Evolutionary conservation across 2,329 filamentous ascomycete genomes (phyloP).

Genomic region (Raffaelea ambrosiae): DNA sequence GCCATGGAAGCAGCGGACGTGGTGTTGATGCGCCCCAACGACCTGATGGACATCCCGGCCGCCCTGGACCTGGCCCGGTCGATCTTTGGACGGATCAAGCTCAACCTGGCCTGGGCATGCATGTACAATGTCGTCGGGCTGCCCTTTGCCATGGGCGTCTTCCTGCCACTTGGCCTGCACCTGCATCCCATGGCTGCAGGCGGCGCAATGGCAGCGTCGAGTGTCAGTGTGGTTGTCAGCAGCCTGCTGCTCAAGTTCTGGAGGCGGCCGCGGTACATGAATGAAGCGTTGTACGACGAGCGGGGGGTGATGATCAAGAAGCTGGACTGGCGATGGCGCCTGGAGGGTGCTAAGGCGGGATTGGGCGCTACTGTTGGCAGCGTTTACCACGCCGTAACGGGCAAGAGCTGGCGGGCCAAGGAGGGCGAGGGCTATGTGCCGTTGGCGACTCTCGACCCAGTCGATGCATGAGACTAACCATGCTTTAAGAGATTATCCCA

Average conservation of each 20-base stretch:
- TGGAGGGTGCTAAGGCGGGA: constrained; percentile 32
- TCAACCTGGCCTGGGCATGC: constrained; percentile 89
- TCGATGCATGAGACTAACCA: no score
- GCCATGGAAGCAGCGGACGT: constrained; percentile 96
- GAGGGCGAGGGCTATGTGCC: constrained; percentile 52
- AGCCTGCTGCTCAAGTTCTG: constrained; percentile 81
- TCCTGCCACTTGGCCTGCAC: constrained; percentile 79
- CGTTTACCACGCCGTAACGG: constrained; percentile 24
- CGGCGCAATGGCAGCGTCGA: constrained; percentile 85
- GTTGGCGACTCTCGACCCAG: constrained; percentile 45
- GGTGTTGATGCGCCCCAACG: constrained; percentile 86
- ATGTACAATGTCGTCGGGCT: constrained; percentile 86
- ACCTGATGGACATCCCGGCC: constrained; percentile 88
- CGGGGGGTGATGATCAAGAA: constrained; percentile 31
- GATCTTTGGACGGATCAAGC: constrained; percentile 88
- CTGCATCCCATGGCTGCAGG: constrained; percentile 92
- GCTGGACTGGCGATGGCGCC: constrained; percentile 32
- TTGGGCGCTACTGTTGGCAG: constrained; percentile 24
- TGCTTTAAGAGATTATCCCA: no score
- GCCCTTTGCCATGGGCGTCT: constrained; percentile 94
- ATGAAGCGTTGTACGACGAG: constrained; percentile 55
- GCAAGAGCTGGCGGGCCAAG: constrained; percentile 23
- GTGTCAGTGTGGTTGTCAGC: constrained; percentile 80
- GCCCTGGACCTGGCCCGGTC: constrained; percentile 71
- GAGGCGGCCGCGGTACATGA: constrained; percentile 80